phyloP scores from a whole-genome alignment of 306 rosid genomes.

The Vicia sativa region DNA sequence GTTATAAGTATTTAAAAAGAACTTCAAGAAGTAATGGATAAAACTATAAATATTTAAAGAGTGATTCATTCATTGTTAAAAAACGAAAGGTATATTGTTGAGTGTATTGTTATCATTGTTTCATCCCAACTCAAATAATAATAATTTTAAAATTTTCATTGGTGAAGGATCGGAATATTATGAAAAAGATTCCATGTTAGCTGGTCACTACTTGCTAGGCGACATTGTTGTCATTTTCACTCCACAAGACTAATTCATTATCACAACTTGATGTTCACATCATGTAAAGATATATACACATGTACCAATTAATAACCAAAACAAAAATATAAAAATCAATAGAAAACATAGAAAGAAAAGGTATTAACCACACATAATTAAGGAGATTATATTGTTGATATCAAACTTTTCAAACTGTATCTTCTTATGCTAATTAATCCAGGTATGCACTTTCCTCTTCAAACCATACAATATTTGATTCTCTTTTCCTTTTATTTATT shows the following conservation, averaged over 20 bases:
- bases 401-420: neutral
- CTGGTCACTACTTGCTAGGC: neutral
- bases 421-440: neutral
- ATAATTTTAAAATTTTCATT: neutral
- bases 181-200: constrained; percentile 3
- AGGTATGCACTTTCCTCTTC: neutral
- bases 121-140: neutral
- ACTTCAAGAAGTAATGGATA: neutral
- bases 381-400: constrained; percentile 5
- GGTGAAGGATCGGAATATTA: constrained; percentile 16
- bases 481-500: neutral
- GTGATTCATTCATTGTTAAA: neutral
- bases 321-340: constrained; percentile 3
- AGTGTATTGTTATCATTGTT: constrained; percentile 4
- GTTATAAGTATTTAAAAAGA: too few species aligned
- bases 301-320: neutral
- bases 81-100: neutral
- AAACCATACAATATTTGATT: neutral
- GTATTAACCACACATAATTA: neutral
- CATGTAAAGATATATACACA: neutral
- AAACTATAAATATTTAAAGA: neutral
- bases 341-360: neutral
- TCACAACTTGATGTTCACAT: constrained; percentile 10
- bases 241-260: neutral
- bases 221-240: constrained; percentile 21